Evolutionary conservation across 208 protist genomes (phyloP).

Genomic region (Leishmania turanica): DNA sequence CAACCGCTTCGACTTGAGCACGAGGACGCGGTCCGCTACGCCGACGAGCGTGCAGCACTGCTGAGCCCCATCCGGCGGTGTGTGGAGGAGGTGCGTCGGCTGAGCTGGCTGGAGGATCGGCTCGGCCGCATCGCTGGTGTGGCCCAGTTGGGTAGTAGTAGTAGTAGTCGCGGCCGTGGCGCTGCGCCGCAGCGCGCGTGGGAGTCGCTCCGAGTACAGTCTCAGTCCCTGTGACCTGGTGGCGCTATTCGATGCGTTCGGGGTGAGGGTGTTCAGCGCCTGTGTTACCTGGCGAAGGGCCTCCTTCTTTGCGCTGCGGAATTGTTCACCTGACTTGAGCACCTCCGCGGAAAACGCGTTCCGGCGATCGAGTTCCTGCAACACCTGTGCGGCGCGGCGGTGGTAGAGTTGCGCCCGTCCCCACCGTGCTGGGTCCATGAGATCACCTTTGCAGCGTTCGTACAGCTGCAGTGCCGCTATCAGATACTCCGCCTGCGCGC

Average conservation of each 20-base stretch:
- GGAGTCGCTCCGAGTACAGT: conserved; percentile 10
- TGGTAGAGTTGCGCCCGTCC: not conserved
- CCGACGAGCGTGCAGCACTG: conserved; percentile 24
- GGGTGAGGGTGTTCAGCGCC: not conserved
- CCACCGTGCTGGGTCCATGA: conserved; percentile 7
- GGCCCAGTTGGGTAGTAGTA: not conserved
- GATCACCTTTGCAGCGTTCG: not conserved
- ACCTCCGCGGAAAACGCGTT: not conserved
- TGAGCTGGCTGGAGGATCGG: conserved; percentile 10
- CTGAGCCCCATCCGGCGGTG: conserved; percentile 1
- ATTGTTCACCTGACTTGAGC: not conserved
- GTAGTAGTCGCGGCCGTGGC: not conserved
- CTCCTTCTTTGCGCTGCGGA: not conserved
- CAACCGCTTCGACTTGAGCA: conserved; percentile 84
- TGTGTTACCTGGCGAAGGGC: not conserved
- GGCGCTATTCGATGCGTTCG: not conserved
- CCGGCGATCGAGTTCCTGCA: not conserved
- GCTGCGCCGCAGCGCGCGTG: not conserved
- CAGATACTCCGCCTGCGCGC: not conserved
- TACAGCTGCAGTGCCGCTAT: conserved; percentile 4
- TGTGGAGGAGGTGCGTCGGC: conserved; percentile 11
- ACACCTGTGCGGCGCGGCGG: conserved; percentile 6
- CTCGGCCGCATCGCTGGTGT: not conserved
- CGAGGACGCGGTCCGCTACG: conserved; percentile 61
- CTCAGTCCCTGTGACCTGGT: conserved; percentile 4